Base-by-base conservation (phyloP, 2,329 filamentous ascomycete genomes). In the Aureobasidium vineae region DNA sequence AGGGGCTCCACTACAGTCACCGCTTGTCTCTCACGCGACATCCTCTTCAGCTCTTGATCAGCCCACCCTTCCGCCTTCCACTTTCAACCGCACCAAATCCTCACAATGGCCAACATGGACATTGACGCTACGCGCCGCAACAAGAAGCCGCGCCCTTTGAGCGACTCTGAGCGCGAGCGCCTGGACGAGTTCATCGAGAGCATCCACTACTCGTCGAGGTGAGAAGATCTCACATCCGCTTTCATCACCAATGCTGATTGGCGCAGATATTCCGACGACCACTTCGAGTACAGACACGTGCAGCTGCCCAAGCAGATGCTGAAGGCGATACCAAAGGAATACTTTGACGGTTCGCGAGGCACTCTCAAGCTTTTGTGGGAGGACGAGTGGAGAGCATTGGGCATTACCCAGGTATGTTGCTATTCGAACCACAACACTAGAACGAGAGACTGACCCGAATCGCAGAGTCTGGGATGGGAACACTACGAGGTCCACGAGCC, bases 401-500 rank as follows among this genome's bases (percentile, higher is more conserved):
- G 95, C 60, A 99, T 99, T 77, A 99, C 95, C 71, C 94, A 97
- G 88, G 92, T 96, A 81, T 56, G 83, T 70, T 28, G 50, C n/a
- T n/a, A 19, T 21, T 43, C 6, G 2, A 23, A 19, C 28, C 19
- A n/a, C 7, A 15, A 38, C 40, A n/a, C 15, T 31, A 33, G 23
- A 10, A 41, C 11, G 2, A 23, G n/a, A 49, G 11, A 36, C 43
- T 52, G 33, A 66, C 19, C 15, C 1, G 8, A 8, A 19, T 21
- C 10, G 11, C 76, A 98, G 93, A 98, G 94, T 82, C 83, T 99
- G 74, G 95, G 95, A 67, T 99, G 95, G 95, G 94, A 98, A 78
- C 95, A 99, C 79, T 99, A 99, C 77, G 95, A 99, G 79, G 95
- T 99, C 65, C 95, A 99, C 78, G 95, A 98, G 79, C 95, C 95